Evolutionary conservation across 2,329 filamentous ascomycete species (phyloP).

Genomic region (Diaporthe citriasiana): DNA sequence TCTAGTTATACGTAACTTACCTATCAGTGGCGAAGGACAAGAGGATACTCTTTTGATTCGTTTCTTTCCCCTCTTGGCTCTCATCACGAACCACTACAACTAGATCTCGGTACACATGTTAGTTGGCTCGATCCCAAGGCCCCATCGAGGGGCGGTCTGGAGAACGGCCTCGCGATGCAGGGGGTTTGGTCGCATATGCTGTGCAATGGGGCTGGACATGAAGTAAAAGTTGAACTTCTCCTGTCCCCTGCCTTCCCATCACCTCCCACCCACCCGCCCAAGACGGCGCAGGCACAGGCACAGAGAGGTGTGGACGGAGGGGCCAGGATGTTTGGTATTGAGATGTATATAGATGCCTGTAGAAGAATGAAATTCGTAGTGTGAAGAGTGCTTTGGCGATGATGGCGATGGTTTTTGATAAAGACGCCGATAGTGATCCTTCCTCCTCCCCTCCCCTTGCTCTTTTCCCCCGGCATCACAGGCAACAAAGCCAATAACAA

Average conservation of each 20-base stretch:
- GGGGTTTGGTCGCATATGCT: background rate
- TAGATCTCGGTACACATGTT: background rate
- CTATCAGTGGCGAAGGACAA: too few relatives aligned
- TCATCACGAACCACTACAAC: background rate
- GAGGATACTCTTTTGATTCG: too few relatives aligned
- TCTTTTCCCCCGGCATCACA: background rate
- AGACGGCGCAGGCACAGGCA: background rate
- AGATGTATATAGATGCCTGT: conserved; percentile 19
- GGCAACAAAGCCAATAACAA: conserved; percentile 8
- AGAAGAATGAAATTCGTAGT: too few relatives aligned
- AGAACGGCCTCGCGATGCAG: background rate
- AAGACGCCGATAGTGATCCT: background rate
- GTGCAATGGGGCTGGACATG: background rate
- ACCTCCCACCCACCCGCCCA: background rate
- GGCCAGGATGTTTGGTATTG: conserved; percentile 5
- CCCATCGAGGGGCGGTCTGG: background rate
- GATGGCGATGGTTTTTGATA: background rate
- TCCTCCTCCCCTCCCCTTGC: too few relatives aligned
- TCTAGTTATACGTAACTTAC: too few relatives aligned
- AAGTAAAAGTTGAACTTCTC: background rate
- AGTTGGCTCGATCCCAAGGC: background rate
- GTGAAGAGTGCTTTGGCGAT: conserved; percentile 10
- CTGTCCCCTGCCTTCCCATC: too few relatives aligned
- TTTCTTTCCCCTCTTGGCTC: background rate
- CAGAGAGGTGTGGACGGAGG: too few relatives aligned